Conservation (phyloP, 805 yeast species). For the Pichia californica region DNA sequence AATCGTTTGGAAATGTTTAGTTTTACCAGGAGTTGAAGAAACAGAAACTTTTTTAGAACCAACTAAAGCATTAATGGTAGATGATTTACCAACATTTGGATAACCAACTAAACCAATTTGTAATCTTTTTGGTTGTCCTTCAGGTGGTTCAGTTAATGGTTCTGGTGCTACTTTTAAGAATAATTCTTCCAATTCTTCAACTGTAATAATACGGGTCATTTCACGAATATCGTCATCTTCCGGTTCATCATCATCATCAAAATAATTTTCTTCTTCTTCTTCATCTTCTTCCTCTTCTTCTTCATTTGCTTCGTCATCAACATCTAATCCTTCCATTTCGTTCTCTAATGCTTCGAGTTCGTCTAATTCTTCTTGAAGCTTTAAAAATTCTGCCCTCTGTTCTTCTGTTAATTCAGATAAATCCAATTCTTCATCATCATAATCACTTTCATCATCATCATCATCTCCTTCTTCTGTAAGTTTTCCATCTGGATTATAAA, state of each 20-base stretch:
- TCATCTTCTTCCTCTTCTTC: constrained; percentile 18
- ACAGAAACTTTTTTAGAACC: constrained; percentile 98
- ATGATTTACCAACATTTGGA: constrained; percentile 79
- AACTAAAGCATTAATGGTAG: constrained; percentile 94
- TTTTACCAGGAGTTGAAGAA: constrained; percentile 97
- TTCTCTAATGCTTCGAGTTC: constrained; percentile 16
- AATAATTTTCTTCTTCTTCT: constrained; percentile 19
- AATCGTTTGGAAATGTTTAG: constrained; percentile 97
- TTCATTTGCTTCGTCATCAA: constrained; percentile 20
- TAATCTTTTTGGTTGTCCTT: constrained; percentile 54
- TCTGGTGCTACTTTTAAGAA: constrained; percentile 76
- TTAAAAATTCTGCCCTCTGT: constrained; percentile 15
- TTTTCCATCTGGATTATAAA: constrained; percentile 3
- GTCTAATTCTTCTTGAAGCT: constrained; percentile 14
- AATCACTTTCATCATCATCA: constrained; percentile 13
- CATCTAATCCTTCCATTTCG: constrained; percentile 9
- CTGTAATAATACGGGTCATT: constrained; percentile 63
- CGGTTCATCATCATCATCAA: constrained; percentile 28
- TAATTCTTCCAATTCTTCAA: constrained; percentile 77
- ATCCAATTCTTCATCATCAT: constrained; percentile 15
- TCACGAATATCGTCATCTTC: constrained; percentile 32
- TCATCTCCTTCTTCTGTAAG: neutral
- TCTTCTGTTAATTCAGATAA: constrained; percentile 18
- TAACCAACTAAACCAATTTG: constrained; percentile 97
- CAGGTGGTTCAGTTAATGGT: constrained; percentile 42